Evolutionary conservation across 139 green algal genomes (phyloP).

Genomic region (Nannochloris sp.): DNA sequence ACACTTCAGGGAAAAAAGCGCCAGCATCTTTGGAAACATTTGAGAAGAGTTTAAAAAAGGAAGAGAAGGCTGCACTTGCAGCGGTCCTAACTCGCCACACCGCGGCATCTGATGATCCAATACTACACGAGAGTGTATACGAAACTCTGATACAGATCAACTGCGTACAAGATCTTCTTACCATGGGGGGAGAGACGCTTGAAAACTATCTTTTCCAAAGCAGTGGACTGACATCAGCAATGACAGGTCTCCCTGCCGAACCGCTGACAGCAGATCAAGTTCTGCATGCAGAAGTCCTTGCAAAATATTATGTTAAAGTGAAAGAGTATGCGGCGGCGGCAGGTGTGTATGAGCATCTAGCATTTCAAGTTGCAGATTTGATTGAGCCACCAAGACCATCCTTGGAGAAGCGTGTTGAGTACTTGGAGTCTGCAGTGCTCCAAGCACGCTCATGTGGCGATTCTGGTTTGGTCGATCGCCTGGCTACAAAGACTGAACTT

Average conservation of each 20-base stretch:
- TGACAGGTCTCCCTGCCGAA: conserved; percentile 3
- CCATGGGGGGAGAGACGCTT: conserved; percentile 28
- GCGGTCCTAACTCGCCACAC: conserved; percentile 18
- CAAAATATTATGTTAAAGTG: conserved; percentile 42
- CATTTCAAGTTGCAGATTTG: conserved; percentile 28
- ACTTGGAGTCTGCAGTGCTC: conserved; percentile 50
- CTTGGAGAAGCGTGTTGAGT: conserved; percentile 43
- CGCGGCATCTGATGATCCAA: conserved; percentile 25
- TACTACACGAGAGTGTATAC: conserved; percentile 50
- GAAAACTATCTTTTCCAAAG: conserved; percentile 47
- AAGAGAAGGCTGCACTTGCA: conserved; percentile 16
- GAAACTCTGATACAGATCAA: conserved; percentile 36
- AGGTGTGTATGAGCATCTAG: conserved; percentile 49
- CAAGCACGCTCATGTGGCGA: conserved; percentile 54
- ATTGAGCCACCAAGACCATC: conserved; percentile 30
- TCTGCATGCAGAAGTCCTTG: conserved; percentile 37
- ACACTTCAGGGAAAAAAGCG: conserved; percentile 2
- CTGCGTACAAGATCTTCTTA: conserved; percentile 28
- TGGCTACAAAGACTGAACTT: conserved; percentile 38
- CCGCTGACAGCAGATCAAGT: conserved; percentile 28
- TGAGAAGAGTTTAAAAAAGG: conserved; percentile 19
- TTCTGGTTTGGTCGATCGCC: conserved; percentile 31
- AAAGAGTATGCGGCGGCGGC: conserved; percentile 25
- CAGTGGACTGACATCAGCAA: conserved; percentile 29
- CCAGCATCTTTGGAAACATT: conserved; percentile 23